A percentile compares a stretch with the other conserved stretches of the same genome.
These are phyloP conservation scores for Sequoiadendron giganteum DNA, from an alignment of 75 land plant species.

Conservation along the genomic window DNA sequence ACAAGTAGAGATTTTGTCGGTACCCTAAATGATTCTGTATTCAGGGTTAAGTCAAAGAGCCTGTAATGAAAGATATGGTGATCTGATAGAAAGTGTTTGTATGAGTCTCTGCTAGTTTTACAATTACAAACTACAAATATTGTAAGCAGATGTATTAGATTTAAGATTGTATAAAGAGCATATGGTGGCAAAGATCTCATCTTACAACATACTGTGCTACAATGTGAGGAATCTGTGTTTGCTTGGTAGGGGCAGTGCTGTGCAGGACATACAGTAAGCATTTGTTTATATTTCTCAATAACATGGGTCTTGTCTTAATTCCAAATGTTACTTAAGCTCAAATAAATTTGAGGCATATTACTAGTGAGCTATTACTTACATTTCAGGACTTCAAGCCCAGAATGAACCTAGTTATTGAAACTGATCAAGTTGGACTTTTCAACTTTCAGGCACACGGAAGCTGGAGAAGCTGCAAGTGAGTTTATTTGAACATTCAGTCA, in stretches of 20 bases:
- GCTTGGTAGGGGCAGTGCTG: not conserved
- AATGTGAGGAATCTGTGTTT: not conserved
- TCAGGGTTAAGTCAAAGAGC: not conserved
- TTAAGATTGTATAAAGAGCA: not conserved
- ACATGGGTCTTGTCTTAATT: not conserved
- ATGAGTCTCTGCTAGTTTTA: not conserved
- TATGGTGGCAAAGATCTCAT: not conserved
- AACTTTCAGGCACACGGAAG: not conserved
- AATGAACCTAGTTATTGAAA: not conserved
- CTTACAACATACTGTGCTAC: not conserved
- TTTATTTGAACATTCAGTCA: not conserved
- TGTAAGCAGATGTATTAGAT: not conserved
- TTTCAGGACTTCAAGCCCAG: not conserved
- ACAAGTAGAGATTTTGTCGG: not conserved
- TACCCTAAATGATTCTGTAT: not conserved
- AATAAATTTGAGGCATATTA: not conserved
- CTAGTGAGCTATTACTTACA: not conserved
- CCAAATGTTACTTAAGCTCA: not conserved
- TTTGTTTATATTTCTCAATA: not conserved
- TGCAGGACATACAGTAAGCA: not conserved
- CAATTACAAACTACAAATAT: not conserved
- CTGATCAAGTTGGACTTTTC: not conserved
- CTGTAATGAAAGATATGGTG: not conserved
- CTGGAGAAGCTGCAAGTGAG: not conserved
- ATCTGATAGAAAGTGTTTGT: not conserved